Percentiles rank a stretch among this genome's conserved stretches.
These are phyloP conservation scores for Pholiota molesta DNA, from an alignment of 768 basidiomycete genomes.

Conservation along the genomic window DNA sequence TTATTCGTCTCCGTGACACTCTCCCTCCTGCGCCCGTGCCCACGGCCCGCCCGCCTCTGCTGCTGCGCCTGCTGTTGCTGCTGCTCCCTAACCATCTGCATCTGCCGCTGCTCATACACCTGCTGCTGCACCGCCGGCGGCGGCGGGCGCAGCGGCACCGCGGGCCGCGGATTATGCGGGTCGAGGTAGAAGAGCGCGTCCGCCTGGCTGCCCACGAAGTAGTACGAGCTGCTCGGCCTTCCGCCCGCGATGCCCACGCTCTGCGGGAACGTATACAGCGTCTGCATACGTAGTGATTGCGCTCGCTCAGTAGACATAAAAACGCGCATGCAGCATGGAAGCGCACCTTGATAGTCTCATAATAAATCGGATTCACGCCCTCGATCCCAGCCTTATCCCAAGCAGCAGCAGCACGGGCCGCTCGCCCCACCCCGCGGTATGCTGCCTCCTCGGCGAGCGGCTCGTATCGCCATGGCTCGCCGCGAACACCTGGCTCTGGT, in stretches of 20 bases:
- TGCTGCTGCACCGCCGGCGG: not conserved
- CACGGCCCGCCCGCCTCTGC: not conserved
- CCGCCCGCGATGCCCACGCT: slow-evolving; percentile 97
- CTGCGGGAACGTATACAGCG: slow-evolving; percentile 91
- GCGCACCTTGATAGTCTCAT: slow-evolving; percentile 68
- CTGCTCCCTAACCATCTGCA: not conserved
- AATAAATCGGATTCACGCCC: slow-evolving; percentile 94
- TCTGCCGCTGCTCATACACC: not conserved
- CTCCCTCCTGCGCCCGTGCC: not conserved
- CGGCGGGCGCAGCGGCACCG: slow-evolving; percentile 66
- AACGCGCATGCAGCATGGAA: too few relatives aligned
- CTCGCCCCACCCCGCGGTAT: slow-evolving; percentile 66
- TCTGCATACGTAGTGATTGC: too few relatives aligned
- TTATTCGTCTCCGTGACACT: slow-evolving; percentile 1
- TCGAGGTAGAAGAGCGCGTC: slow-evolving; percentile 86
- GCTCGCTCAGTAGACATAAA: too few relatives aligned
- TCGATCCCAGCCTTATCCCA: slow-evolving; percentile 89
- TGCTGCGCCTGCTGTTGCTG: not conserved
- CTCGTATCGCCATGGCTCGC: slow-evolving; percentile 57
- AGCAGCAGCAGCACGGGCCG: slow-evolving; percentile 86
- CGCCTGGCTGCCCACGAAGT: slow-evolving; percentile 93
- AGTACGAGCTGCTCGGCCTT: slow-evolving; percentile 95
- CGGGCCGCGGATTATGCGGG: slow-evolving; percentile 77
- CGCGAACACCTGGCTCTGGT: slow-evolving; percentile 82
- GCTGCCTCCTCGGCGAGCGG: slow-evolving; percentile 31